Evolutionary conservation across 208 protist species (phyloP).

Genomic region (Trypanosoma avium): DNA sequence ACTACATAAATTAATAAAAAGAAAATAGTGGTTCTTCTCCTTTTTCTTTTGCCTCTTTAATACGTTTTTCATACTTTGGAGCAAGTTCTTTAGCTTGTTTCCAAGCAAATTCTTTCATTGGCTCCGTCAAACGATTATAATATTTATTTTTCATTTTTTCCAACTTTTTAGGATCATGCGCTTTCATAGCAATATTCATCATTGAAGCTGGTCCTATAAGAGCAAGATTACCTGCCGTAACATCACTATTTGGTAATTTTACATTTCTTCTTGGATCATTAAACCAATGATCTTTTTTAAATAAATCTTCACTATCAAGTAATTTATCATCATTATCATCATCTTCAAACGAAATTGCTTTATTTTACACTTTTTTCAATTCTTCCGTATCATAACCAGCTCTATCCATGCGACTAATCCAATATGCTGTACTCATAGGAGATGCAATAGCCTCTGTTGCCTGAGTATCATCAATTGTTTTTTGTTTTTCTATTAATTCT

Average conservation of each 20-base stretch:
- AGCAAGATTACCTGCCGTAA: slow-evolving; percentile 77
- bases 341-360: slow-evolving; percentile 62
- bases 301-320: slow-evolving; percentile 81
- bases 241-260: slow-evolving; percentile 76
- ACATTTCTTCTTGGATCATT: slow-evolving; percentile 85
- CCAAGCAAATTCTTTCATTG: slow-evolving; percentile 86
- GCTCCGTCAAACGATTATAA: slow-evolving; percentile 73
- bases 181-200: slow-evolving; percentile 90
- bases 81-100: slow-evolving; percentile 89
- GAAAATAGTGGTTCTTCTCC: slow-evolving; percentile 86
- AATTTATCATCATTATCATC: slow-evolving; percentile 65
- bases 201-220: slow-evolving; percentile 84
- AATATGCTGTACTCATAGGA: slow-evolving; percentile 86
- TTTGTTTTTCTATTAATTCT: slow-evolving; percentile 49
- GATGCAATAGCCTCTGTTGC: slow-evolving; percentile 80
- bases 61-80: slow-evolving; percentile 79
- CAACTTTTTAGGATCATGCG: slow-evolving; percentile 72
- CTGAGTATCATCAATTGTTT: slow-evolving; percentile 61
- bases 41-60: slow-evolving; percentile 71
- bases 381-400: slow-evolving; percentile 83
- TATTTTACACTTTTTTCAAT: slow-evolving; percentile 73
- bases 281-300: slow-evolving; percentile 89
- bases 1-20: slow-evolving; percentile 59
- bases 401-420: slow-evolving; percentile 82
- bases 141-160: slow-evolving; percentile 89